A percentile compares a stretch with the other conserved stretches of the same genome.
Evolutionary conservation across 2,329 filamentous ascomycete genomes (phyloP).

Genomic region (Penicillium sp.): DNA sequence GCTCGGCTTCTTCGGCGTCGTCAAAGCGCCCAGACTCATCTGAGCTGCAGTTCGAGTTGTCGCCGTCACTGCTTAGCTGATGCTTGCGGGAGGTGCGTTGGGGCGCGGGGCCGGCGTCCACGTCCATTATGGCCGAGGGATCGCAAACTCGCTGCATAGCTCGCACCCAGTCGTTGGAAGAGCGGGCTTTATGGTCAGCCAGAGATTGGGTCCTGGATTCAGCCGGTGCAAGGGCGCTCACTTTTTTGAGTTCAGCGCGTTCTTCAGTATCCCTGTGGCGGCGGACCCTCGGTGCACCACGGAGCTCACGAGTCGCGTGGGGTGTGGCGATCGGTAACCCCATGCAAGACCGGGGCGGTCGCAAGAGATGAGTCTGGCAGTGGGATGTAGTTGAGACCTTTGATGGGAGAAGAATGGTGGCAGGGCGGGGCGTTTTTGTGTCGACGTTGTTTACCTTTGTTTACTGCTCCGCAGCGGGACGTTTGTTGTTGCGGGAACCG

Average conservation of each 20-base stretch:
- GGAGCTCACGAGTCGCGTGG: neutral
- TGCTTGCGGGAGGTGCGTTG: constrained; percentile 32
- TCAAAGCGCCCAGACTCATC: constrained; percentile 37
- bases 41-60: constrained; percentile 28
- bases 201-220: neutral
- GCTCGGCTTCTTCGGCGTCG: constrained; percentile 33
- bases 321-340: neutral
- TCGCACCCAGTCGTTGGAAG: neutral
- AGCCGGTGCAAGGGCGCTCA: neutral
- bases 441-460: neutral
- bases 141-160: neutral
- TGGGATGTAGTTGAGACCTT: neutral
- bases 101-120: constrained; percentile 17
- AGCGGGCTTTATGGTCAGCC: neutral
- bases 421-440: too few relatives aligned
- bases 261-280: neutral
- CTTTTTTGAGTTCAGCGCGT: neutral
- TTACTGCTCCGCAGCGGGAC: neutral
- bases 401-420: neutral
- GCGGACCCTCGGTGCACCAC: neutral
- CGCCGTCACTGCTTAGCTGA: constrained; percentile 22
- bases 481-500: too few relatives aligned
- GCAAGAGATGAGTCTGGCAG: neutral
- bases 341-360: neutral
- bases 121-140: constrained; percentile 8